These are phyloP conservation scores for Pyrenochaeta sp. DNA, from an alignment of 2,329 filamentous ascomycete genomes.

Conservation along the genomic window DNA sequence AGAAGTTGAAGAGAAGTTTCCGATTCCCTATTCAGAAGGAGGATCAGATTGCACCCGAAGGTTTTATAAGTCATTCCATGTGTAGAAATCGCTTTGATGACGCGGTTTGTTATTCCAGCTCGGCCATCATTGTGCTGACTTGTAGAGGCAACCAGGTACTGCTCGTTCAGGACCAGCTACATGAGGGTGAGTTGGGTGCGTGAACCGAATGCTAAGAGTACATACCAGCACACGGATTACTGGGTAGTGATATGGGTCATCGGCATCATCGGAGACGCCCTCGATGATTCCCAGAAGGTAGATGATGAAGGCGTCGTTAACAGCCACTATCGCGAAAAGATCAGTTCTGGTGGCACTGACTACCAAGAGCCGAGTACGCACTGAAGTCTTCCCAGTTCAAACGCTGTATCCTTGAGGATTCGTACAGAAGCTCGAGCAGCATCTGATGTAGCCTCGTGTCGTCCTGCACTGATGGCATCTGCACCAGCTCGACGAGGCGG, in stretches of 20 bases:
- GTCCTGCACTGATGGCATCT: conserved; percentile 65
- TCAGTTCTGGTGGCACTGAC: neutral
- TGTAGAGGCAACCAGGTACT: conserved; percentile 84
- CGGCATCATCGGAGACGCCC: conserved; percentile 81
- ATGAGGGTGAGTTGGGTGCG: conserved; percentile 10
- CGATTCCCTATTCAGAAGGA: conserved; percentile 90
- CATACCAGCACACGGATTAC: conserved; percentile 89
- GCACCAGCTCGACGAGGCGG: conserved; percentile 82
- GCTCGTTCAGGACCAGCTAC: conserved; percentile 93
- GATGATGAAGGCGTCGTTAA: conserved; percentile 80
- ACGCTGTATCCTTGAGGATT: conserved; percentile 92
- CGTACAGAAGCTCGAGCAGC: conserved; percentile 88
- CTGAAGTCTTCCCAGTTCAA: conserved; percentile 78
- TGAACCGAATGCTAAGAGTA: conserved; percentile 23
- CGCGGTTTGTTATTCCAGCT: conserved; percentile 80
- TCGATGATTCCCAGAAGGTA: conserved; percentile 90
- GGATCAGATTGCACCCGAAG: conserved; percentile 96
- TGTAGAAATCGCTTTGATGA: conserved; percentile 87
- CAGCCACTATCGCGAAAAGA: conserved; percentile 52
- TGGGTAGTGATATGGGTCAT: conserved; percentile 95
- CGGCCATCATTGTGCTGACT: conserved; percentile 46
- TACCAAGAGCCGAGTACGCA: too few relatives aligned
- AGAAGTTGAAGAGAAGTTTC: conserved; percentile 93
- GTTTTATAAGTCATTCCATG: conserved; percentile 85
- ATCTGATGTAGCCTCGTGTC: conserved; percentile 79